phyloP scores from a whole-genome alignment of 2,329 filamentous ascomycete genomes.

The Colletotrichum magnum region DNA sequence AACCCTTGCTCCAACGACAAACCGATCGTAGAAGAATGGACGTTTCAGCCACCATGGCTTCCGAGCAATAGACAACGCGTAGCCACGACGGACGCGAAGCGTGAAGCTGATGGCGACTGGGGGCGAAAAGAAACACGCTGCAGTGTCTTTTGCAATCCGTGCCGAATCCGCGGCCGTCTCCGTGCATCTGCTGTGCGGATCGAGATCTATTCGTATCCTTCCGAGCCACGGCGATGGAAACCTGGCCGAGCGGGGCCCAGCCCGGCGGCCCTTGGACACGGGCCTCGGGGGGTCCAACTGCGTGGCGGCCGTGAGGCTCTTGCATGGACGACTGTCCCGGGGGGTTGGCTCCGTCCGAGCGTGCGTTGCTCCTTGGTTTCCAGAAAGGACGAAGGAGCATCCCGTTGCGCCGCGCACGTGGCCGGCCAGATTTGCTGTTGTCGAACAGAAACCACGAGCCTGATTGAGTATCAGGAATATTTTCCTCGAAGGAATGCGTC shows the following conservation, averaged over 20 bases:
- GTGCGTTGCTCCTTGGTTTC: conserved; percentile 1
- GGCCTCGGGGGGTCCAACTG: neutral
- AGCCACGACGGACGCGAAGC: too few species aligned
- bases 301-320: conserved; percentile 12
- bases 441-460: neutral
- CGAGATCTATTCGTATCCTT: conserved; percentile 1
- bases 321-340: neutral
- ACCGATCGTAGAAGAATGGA: neutral
- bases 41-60: conserved; percentile 10
- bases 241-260: conserved; percentile 16
- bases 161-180: neutral
- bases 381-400: conserved; percentile 1
- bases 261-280: neutral
- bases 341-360: neutral
- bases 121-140: too few species aligned
- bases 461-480: too few species aligned
- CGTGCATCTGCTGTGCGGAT: neutral
- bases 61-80: neutral
- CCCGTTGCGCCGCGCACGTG: neutral
- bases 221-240: neutral
- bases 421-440: neutral
- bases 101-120: neutral
- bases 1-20: neutral
- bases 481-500: too few species aligned
- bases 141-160: neutral